Evolutionary conservation across 768 basidiomycete genomes (phyloP), one percentile per base, ranked within the genome.

Genomic region (Lactifluus volemus): DNA sequence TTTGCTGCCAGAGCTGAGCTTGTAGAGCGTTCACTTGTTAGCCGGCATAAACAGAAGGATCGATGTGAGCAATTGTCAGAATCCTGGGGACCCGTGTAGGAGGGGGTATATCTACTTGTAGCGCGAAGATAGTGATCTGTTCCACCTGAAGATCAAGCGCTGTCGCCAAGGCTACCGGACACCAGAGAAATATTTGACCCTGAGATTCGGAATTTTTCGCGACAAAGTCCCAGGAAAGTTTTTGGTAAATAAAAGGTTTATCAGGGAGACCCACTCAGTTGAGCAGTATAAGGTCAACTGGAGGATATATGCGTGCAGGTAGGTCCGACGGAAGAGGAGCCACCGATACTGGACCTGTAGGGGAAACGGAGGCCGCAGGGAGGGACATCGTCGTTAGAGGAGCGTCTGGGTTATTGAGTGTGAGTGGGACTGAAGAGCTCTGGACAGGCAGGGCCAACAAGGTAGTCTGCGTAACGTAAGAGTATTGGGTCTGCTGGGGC

Each of bases 111-210:
- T 82, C 89, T 2, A 88, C 91, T 67, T 83, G 77, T 49, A 97
- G 73, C 3, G 84, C 86, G 64, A 78, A 80, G 17, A 78, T 80
- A 63, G 73, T 66, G 36, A 86, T 77, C 0, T 76, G 47, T 10
- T 48, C 34, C 2, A 42, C 75, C 57, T 59, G n/a, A 19, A 84
- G 72, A 29, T 65, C 66, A 30, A 87, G 75, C 3, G 84, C 77
- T 2, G 69, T 67, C 32, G 75, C 63, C 55, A 88, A 65, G 58
- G 85, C 69, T 0, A 68, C 30, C 1, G 92, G 90, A 57, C 86
- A 74, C 68, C 78, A 86, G 12, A 80, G 82, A 68, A 98, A 89
- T 47, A 98, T 78, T 74, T 98, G 91, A 51, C 79, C 85, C 2
- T 82, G 77, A 0, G 88, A 80, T 57, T 85, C 76, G 8, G 72